A percentile compares a stretch with the other conserved stretches of the same genome.
phyloP scores from a whole-genome alignment of 2,329 filamentous ascomycete species.

The Paraconiothyrium sp. region DNA sequence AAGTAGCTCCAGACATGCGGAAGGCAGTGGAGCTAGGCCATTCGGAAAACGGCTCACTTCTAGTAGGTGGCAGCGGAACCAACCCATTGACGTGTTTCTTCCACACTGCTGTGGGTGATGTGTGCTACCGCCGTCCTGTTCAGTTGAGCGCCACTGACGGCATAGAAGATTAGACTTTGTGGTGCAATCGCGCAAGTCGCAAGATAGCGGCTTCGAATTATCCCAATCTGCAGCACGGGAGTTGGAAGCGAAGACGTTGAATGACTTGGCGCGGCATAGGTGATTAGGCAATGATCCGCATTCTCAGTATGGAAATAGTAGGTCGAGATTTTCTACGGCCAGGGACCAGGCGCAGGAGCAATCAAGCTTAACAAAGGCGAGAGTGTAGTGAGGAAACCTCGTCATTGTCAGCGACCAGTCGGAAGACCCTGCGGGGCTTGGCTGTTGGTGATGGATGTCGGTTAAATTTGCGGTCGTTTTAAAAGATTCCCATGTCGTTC shows the following conservation, averaged over 20 bases:
- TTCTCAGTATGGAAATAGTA: constrained; percentile 7
- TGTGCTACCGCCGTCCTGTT: constrained; percentile 16
- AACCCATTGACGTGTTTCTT: constrained; percentile 11
- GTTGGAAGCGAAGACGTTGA: constrained; percentile 13
- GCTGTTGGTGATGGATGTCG: constrained; percentile 17
- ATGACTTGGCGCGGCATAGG: constrained; percentile 11
- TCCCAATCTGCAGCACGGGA: constrained; percentile 17
- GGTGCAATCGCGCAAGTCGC: background rate
- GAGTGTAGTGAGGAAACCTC: constrained; percentile 23
- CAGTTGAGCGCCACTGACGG: constrained; percentile 8
- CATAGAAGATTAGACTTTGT: background rate
- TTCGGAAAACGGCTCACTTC: constrained; percentile 13
- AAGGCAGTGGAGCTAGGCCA: constrained; percentile 18
- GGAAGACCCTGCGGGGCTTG: constrained; percentile 7
- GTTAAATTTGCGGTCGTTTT: constrained; percentile 22
- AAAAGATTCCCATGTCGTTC: constrained; percentile 17
- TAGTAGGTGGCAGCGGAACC: constrained; percentile 5
- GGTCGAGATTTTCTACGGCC: constrained; percentile 24
- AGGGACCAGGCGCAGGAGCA: constrained; percentile 21
- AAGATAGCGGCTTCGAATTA: constrained; percentile 2
- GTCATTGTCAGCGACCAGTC: constrained; percentile 13
- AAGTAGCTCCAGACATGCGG: constrained; percentile 7
- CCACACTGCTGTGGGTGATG: constrained; percentile 6
- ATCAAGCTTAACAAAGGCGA: constrained; percentile 28
- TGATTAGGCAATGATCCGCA: constrained; percentile 25